These are phyloP conservation scores for Pneumocystis jirovecii DNA, from an alignment of 1,139 yeast genomes.

Conservation along the genomic window DNA sequence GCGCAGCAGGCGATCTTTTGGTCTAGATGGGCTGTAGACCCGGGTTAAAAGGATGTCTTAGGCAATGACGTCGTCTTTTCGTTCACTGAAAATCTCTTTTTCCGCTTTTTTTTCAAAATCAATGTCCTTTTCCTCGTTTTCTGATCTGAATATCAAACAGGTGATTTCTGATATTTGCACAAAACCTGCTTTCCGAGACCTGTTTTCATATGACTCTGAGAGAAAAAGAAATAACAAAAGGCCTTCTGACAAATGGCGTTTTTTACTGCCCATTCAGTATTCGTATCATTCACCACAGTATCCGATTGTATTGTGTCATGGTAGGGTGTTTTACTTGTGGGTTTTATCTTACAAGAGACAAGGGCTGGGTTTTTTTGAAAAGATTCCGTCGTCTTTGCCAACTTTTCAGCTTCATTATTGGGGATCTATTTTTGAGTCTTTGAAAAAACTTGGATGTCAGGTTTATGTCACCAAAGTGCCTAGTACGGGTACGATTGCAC, in stretches of 20 bases:
- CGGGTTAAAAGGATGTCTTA: not conserved
- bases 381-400: slow-evolving; percentile 10
- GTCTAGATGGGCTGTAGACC: too few relatives aligned
- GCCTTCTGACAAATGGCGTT: not conserved
- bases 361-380: slow-evolving; percentile 9
- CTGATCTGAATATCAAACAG: not conserved
- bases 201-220: not conserved
- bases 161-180: not conserved
- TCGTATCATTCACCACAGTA: slow-evolving; percentile 6
- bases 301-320: slow-evolving; percentile 11
- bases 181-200: not conserved
- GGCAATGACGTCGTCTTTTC: not conserved
- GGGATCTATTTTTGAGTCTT: slow-evolving; percentile 48
- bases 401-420: slow-evolving; percentile 32
- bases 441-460: slow-evolving; percentile 41
- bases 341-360: not conserved
- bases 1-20: too few relatives aligned
- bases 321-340: not conserved
- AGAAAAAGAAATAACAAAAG: not conserved
- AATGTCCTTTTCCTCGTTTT: not conserved
- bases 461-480: slow-evolving; percentile 61
- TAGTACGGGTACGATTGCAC: slow-evolving; percentile 51
- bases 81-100: not conserved
- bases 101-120: not conserved
- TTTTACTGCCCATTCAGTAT: slow-evolving; percentile 5